A percentile compares a stretch with the other conserved stretches of the same genome.
These are phyloP conservation scores for Syzygium jambos DNA, from an alignment of 345 rosid genomes.

Conservation along the genomic window DNA sequence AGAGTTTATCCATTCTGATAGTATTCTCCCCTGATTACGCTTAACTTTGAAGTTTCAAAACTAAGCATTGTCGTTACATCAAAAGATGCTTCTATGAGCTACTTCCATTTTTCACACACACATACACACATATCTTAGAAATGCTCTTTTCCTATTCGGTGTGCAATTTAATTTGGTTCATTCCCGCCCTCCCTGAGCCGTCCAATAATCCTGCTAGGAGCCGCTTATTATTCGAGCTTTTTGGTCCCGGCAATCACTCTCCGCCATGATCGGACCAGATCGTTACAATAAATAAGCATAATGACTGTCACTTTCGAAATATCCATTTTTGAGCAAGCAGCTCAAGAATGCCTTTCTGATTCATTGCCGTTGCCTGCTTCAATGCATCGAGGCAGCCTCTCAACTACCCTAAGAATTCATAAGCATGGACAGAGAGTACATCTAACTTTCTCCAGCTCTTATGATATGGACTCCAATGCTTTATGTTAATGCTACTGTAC, in stretches of 20 bases:
- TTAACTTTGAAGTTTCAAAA: not conserved
- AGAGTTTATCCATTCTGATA: not conserved
- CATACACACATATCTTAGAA: not conserved
- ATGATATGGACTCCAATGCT: not conserved
- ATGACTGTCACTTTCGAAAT: not conserved
- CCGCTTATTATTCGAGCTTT: not conserved
- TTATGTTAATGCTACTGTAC: not conserved
- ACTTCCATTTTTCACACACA: not conserved
- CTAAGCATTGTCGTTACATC: fast-evolving
- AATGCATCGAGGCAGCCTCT: not conserved
- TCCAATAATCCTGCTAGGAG: fast-evolving
- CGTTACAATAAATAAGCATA: not conserved
- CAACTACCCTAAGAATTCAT: not conserved
- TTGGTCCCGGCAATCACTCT: fast-evolving
- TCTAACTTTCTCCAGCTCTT: not conserved
- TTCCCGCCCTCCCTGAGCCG: not conserved
- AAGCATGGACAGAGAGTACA: not conserved
- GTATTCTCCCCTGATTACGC: fast-evolving
- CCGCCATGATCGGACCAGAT: not conserved
- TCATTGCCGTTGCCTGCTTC: not conserved
- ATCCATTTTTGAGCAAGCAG: not conserved
- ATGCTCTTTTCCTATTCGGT: not conserved
- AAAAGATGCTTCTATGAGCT: fast-evolving
- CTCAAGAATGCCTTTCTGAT: not conserved
- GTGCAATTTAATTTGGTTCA: not conserved